Conservation (phyloP, 225 moss, liverwort and hornwort species). For the Marchantia paleacea region DNA sequence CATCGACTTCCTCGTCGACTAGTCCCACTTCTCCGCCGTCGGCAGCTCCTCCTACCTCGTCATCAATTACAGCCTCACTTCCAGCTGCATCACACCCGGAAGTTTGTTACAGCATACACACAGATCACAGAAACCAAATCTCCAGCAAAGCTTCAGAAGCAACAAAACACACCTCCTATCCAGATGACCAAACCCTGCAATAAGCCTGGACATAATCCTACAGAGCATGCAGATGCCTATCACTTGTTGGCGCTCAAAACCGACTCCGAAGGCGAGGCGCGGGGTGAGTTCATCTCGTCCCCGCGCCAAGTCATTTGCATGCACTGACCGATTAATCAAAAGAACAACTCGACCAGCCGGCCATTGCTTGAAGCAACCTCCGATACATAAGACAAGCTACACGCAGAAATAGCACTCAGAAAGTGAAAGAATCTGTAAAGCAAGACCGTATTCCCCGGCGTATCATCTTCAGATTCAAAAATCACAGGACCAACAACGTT, state of each 20-base stretch:
- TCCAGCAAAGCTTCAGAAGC: not conserved
- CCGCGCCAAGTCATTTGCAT: no score
- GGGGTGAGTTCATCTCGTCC: no score
- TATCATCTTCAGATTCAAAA: not conserved
- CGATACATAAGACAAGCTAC: not conserved
- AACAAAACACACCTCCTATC: not conserved
- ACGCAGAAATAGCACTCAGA: not conserved
- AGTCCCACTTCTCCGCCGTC: constrained; percentile 51
- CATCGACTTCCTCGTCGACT: constrained; percentile 47
- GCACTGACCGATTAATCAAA: not conserved
- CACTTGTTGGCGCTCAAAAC: not conserved
- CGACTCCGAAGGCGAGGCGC: no score
- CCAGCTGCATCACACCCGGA: constrained; percentile 30
- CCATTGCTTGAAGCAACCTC: not conserved
- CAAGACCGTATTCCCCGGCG: not conserved
- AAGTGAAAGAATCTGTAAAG: not conserved
- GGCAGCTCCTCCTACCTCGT: constrained; percentile 38
- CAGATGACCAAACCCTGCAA: not conserved
- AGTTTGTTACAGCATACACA: not conserved
- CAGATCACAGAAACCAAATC: not conserved
- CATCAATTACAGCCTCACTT: constrained; percentile 41
- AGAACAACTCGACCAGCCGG: not conserved
- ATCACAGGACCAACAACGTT: no score
- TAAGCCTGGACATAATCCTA: not conserved
- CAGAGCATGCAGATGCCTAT: not conserved